Evolutionary conservation across 176 grass and related monocot genomes (phyloP), one percentile per base, ranked within the genome.

Genomic region (Eragrostis nindensis): DNA sequence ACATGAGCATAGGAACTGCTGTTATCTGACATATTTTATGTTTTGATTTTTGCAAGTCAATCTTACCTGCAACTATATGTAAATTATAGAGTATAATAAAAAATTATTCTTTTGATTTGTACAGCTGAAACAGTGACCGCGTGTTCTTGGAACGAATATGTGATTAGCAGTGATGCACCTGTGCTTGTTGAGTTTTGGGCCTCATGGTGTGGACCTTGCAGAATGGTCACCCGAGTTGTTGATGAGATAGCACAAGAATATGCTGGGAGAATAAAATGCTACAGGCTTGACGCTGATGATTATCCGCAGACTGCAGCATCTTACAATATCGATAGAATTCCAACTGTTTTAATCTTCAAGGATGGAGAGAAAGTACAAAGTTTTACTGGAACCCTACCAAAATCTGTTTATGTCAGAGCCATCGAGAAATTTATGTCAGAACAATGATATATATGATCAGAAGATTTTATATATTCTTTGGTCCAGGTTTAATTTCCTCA

Each of bases 131-230:
- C 60, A 75, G 84, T 98, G 49, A 98, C 92, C 0, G 87, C 92
- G 25, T 95, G 90, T 65, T 65, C 63, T 44, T 98, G 95, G 95
- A 93, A 98, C 18, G 78, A 86, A 75, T 76, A 76, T 76, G 95
- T 95, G 62, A 66, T 98, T n/a, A 83, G 88, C 66, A 95, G 92
- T 60, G 92, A 93, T 73, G 60, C 91, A 39, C 92, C 86, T 21
- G 95, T 98, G 26, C 78, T 98, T 50, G 87, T 98, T 65, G 92
- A 91, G 82, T 98, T 98, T 75, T 98, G 92, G 92, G 88, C 90
- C 62, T 91, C 88, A 14, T 98, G 95, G 95, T 98, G 95, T 24
- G 92, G 95, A 69, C 95, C 95, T 41, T 98, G 92, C 64, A 88
- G 30, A 52, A 93, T 98, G 90, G 90, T 95, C 69, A 77, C 72